Evolutionary conservation across 2,329 filamentous ascomycete genomes (phyloP), one percentile per base, ranked within the genome.

Genomic region (Calonectria pseudoreteaudii): DNA sequence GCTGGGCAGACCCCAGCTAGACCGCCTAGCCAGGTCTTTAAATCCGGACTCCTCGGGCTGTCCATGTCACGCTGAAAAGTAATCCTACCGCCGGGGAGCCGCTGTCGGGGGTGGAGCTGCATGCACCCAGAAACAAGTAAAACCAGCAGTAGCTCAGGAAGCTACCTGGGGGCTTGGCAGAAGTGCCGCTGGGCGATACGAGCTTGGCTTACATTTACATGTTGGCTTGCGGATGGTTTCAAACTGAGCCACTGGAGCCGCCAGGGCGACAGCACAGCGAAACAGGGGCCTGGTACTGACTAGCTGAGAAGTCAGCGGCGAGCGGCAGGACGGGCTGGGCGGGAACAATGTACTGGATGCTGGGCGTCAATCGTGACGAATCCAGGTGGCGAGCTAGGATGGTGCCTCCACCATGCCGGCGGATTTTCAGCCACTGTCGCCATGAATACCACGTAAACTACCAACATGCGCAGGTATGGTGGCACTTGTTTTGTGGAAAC

Each of bases 281-380:
- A 79, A 79, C 75, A 68, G 65, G 65, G 71, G 53, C 56, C 50
- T 60, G 62, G 38, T 49, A 49, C 34, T 28, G 31, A 11, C 28
- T 38, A 72, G 68, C 56, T 64, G 66, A 65, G 66, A 47, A 62
- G 70, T 47, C 60, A 70, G 72, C 70, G 68, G 36, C 30, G 66
- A 74, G 76, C 68, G 73, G 67, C 68, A 68, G 73, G 56, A 34
- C 47, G 65, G 74, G 70, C 66, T 66, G 70, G 65, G 66, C 70
- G 71, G 67, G 70, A 56, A 23, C 52, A 60, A 62, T 71, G 53
- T 56, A 67, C 68, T 70, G 68, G 69, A 65, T 72, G 56, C 74
- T 74, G 73, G 66, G 78, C 73, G 76, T 77, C 68, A 77, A 73
- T 76, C 71, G 75, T 72, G 69, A 74, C 78, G 74, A 77, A 76